phyloP scores from a whole-genome alignment of 768 basidiomycete species.

The Macrolepiota albuminosa region DNA sequence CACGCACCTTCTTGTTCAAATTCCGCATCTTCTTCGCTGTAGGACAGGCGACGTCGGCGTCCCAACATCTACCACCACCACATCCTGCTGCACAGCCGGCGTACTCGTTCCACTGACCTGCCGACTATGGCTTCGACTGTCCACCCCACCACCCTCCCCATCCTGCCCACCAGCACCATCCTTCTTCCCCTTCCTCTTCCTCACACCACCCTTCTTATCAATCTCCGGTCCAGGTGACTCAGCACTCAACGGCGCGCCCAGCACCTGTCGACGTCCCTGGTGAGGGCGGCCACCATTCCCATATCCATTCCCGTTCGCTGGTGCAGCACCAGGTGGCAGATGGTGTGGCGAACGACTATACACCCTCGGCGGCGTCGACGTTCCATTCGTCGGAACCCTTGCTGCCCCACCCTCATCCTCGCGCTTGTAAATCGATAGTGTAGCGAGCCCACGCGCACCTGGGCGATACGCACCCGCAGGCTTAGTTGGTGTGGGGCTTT shows the following conservation, averaged over 20 bases:
- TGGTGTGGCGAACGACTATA: slow-evolving; percentile 53
- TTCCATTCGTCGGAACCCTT: slow-evolving; percentile 39
- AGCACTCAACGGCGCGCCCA: slow-evolving; percentile 54
- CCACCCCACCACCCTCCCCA: slow-evolving; percentile 34
- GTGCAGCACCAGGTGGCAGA: slow-evolving; percentile 38
- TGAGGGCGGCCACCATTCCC: slow-evolving; percentile 1
- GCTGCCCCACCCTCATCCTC: slow-evolving; percentile 83
- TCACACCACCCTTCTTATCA: slow-evolving; percentile 20
- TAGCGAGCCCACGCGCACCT: slow-evolving; percentile 84
- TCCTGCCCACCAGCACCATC: slow-evolving; percentile 30
- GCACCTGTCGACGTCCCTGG: slow-evolving; percentile 55
- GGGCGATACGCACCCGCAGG: slow-evolving; percentile 25
- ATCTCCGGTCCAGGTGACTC: slow-evolving; percentile 38
- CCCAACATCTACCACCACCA: slow-evolving; percentile 15
- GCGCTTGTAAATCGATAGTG: slow-evolving; percentile 87
- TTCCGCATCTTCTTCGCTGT: slow-evolving; percentile 91
- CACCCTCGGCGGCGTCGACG: slow-evolving; percentile 57
- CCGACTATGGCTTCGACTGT: slow-evolving; percentile 24
- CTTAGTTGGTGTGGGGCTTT: slow-evolving; percentile 48
- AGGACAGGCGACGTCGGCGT: slow-evolving; percentile 43
- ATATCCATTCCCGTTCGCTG: slow-evolving; percentile 22
- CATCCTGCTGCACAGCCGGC: slow-evolving; percentile 10
- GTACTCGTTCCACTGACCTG: slow-evolving; percentile 13
- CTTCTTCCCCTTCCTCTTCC: slow-evolving; percentile 47
- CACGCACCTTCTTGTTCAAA: slow-evolving; percentile 86